These are phyloP conservation scores for Salisapilia sapeloensis DNA, from an alignment of 352 stramenopile species.

Conservation along the genomic window DNA sequence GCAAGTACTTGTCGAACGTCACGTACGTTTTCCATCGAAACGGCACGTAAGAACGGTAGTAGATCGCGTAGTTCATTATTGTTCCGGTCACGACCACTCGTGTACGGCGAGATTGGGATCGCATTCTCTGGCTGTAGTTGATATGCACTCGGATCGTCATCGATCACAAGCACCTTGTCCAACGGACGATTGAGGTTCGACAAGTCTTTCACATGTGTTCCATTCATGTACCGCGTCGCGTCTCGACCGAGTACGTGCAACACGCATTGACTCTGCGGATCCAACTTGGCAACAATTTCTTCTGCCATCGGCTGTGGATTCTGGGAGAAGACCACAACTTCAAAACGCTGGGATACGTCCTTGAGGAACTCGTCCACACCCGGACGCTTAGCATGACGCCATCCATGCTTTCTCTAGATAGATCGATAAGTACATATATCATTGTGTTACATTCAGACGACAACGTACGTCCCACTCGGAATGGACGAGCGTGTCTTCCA, in stretches of 20 bases:
- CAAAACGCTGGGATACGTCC: conserved; percentile 70
- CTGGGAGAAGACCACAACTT: conserved; percentile 80
- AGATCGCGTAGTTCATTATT: conserved; percentile 67
- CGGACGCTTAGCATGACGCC: conserved; percentile 73
- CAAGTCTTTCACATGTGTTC: conserved; percentile 73
- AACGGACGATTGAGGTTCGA: conserved; percentile 65
- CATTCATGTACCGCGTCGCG: conserved; percentile 66
- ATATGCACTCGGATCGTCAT: conserved; percentile 63
- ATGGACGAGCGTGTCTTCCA: conserved; percentile 78
- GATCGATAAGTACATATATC: not conserved
- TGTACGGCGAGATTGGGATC: conserved; percentile 65
- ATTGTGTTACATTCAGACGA: not conserved
- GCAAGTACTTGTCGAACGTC: conserved; percentile 63
- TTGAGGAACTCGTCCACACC: conserved; percentile 78
- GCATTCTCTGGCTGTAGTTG: conserved; percentile 75
- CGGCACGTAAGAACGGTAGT: conserved; percentile 72
- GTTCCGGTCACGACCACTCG: conserved; percentile 55
- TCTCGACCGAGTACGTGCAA: conserved; percentile 73
- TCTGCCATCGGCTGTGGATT: conserved; percentile 49
- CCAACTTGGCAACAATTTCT: conserved; percentile 62
- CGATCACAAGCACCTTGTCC: conserved; percentile 68
- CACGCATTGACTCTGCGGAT: conserved; percentile 65
- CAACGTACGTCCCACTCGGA: conserved; percentile 78
- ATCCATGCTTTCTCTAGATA: conserved; percentile 66
- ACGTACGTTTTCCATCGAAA: conserved; percentile 52